A percentile compares a stretch with the other conserved stretches of the same genome.
Conservation (phyloP, 768 basidiomycete genomes). For the Tricholomella constricta region DNA sequence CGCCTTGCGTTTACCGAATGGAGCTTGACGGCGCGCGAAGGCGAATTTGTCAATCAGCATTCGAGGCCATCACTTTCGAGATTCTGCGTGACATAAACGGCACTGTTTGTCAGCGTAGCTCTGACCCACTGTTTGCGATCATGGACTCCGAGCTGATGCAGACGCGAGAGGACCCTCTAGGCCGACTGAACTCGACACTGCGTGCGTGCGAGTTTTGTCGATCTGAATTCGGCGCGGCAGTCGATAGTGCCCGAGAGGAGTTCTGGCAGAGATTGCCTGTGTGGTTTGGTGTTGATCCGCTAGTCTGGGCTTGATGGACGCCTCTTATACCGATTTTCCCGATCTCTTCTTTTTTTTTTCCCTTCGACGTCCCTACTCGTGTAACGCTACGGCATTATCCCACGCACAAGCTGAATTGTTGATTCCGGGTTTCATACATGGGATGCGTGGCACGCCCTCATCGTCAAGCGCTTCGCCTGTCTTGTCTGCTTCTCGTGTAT, state of each 20-base stretch:
- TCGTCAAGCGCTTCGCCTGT: constrained; percentile 7
- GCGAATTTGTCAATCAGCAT: constrained; percentile 68
- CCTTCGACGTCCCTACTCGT: not conserved
- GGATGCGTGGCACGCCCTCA: constrained; percentile 8
- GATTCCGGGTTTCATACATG: constrained; percentile 13
- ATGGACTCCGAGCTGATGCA: constrained; percentile 69
- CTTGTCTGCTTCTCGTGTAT: constrained; percentile 7
- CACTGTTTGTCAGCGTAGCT: constrained; percentile 61
- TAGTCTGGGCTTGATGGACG: constrained; percentile 26
- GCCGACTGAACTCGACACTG: constrained; percentile 43
- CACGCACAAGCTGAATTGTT: constrained; percentile 7
- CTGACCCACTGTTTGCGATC: constrained; percentile 73
- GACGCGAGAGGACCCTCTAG: constrained; percentile 49
- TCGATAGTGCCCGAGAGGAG: constrained; percentile 60
- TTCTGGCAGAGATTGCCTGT: constrained; percentile 64
- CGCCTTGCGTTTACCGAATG: constrained; percentile 49
- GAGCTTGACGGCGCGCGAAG: constrained; percentile 45
- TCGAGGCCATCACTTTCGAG: constrained; percentile 74
- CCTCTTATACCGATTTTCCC: constrained; percentile 4
- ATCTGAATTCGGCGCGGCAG: constrained; percentile 59
- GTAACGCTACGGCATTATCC: constrained; percentile 5
- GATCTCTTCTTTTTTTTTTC: not conserved
- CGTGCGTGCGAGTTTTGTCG: constrained; percentile 68
- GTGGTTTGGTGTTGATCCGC: constrained; percentile 62
- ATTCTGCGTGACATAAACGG: constrained; percentile 75